Percentiles rank a stretch among this genome's conserved stretches.
Evolutionary conservation across 129 eudicot species (phyloP).

Genomic region (Lonicera japonica): DNA sequence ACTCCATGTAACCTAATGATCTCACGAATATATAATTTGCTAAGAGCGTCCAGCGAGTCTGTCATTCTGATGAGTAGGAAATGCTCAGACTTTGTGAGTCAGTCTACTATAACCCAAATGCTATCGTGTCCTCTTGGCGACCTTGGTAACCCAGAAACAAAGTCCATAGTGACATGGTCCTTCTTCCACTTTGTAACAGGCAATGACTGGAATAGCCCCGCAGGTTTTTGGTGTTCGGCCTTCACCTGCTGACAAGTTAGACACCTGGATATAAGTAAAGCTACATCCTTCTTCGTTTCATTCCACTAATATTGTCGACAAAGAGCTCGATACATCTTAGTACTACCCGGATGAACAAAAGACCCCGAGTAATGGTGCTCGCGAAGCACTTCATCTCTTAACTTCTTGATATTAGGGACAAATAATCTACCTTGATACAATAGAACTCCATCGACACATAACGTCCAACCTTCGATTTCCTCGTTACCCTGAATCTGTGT

Average conservation of each 20-base stretch:
- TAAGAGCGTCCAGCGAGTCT: too few species aligned
- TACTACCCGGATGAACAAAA: neutral
- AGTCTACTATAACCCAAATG: too few species aligned
- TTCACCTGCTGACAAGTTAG: conserved; percentile 1
- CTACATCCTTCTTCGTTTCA: neutral
- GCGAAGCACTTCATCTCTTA: neutral
- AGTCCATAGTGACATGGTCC: too few species aligned
- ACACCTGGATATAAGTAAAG: neutral
- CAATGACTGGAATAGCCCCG: too few species aligned
- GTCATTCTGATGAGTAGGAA: too few species aligned
- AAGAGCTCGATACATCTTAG: conserved; percentile 4
- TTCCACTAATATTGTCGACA: neutral
- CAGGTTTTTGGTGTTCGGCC: too few species aligned
- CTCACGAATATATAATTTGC: too few species aligned
- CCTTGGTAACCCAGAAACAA: too few species aligned
- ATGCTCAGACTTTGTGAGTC: too few species aligned
- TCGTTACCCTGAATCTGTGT: neutral
- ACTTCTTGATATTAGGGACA: neutral
- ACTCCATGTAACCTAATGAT: too few species aligned
- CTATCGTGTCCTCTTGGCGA: too few species aligned
- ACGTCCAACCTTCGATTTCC: neutral
- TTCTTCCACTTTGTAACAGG: too few species aligned
- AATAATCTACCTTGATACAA: neutral
- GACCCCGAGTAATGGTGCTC: neutral
- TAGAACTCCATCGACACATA: neutral